A percentile compares a stretch with the other conserved stretches of the same genome.
phyloP scores from a whole-genome alignment of 2,329 filamentous ascomycete species.

The Phaeosphaeriaceae sp. region DNA sequence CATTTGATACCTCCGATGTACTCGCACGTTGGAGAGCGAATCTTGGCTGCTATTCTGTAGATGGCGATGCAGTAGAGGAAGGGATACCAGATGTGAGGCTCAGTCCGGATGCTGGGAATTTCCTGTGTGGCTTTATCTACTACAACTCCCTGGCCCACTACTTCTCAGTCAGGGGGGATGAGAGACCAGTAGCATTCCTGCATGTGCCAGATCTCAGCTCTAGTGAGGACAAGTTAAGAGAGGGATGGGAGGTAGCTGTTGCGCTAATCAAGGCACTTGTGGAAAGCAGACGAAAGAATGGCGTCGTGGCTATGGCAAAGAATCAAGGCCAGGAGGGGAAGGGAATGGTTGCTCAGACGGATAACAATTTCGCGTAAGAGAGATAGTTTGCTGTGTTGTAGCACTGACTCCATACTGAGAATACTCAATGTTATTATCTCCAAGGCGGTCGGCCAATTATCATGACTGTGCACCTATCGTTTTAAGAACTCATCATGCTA shows the following conservation, averaged over 20 bases:
- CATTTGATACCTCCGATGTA: conserved; percentile 42
- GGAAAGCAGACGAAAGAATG: conserved; percentile 32
- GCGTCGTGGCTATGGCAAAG: conserved; percentile 11
- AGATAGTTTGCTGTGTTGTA: background rate
- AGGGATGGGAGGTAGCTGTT: conserved; percentile 38
- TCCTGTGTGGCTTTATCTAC: conserved; percentile 48
- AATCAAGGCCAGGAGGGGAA: background rate
- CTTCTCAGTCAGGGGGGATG: conserved; percentile 21
- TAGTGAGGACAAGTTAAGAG: conserved; percentile 30
- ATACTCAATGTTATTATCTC: too few relatives aligned
- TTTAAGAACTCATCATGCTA: too few relatives aligned
- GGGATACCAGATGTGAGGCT: conserved; percentile 32
- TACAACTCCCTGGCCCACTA: conserved; percentile 43
- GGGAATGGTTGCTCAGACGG: background rate
- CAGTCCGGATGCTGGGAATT: conserved; percentile 43
- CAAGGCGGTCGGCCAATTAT: too few relatives aligned
- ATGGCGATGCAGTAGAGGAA: conserved; percentile 1
- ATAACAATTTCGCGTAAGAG: conserved; percentile 1
- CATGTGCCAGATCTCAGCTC: conserved; percentile 44
- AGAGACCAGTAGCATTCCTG: conserved; percentile 43
- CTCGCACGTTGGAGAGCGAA: conserved; percentile 35
- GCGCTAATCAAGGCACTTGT: conserved; percentile 45
- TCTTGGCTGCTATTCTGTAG: conserved; percentile 13
- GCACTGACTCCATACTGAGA: background rate
- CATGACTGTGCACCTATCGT: too few relatives aligned